Conservation (phyloP, 2,329 filamentous ascomycete species). For the Apiospora rasikravindrae region DNA sequence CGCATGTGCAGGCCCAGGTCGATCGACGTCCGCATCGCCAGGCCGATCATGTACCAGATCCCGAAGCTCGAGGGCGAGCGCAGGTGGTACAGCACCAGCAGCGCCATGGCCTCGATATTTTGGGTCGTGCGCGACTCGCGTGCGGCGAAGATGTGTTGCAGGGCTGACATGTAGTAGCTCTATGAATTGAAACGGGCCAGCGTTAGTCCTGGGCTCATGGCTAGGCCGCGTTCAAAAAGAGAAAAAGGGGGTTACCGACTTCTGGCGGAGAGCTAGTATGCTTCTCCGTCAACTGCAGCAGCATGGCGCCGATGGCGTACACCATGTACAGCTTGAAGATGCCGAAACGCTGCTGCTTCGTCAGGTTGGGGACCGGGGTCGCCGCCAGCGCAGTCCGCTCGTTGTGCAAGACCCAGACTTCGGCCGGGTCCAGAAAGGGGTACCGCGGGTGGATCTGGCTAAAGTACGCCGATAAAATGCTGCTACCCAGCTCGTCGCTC, state of each 20-base stretch:
- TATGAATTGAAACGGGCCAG: constrained; percentile 27
- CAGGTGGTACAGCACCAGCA: constrained; percentile 57
- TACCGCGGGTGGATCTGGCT: constrained; percentile 53
- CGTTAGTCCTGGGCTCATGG: no score
- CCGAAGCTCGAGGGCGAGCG: constrained; percentile 55
- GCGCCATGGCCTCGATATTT: constrained; percentile 57
- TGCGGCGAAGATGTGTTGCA: constrained; percentile 54
- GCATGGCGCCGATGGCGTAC: constrained; percentile 56
- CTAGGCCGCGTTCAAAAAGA: background rate
- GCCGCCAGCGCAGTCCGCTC: constrained; percentile 44
- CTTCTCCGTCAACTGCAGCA: constrained; percentile 53
- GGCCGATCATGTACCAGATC: constrained; percentile 59
- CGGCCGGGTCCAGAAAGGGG: constrained; percentile 52
- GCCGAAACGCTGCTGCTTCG: constrained; percentile 43
- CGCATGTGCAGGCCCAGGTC: constrained; percentile 57
- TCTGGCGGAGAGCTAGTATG: constrained; percentile 46
- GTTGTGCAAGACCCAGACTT: constrained; percentile 50
- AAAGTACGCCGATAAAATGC: constrained; percentile 51
- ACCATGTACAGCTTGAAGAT: constrained; percentile 58
- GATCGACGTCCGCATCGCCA: constrained; percentile 58
- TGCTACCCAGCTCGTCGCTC: constrained; percentile 49
- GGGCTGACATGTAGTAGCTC: constrained; percentile 54
- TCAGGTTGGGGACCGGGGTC: constrained; percentile 43
- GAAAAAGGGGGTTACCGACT: constrained; percentile 33
- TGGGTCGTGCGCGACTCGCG: constrained; percentile 54